Evolutionary conservation across 768 basidiomycete species (phyloP), one percentile per base, ranked within the genome.

Genomic region (Cytidiella melzeri): DNA sequence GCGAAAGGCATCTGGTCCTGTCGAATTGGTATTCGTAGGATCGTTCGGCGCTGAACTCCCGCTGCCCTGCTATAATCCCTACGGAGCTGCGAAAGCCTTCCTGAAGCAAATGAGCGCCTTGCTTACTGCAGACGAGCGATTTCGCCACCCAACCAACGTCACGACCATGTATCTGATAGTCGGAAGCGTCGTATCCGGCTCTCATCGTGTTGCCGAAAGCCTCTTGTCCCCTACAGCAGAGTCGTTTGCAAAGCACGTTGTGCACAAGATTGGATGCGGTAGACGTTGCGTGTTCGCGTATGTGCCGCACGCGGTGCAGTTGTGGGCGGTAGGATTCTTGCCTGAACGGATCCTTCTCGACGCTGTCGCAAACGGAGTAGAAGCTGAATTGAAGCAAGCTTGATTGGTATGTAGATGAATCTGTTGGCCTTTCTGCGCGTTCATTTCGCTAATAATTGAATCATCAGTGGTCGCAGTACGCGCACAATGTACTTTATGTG

Each of bases 51-150:
- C 28, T 19, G 55, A 55, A 45, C 30, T 57, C 43, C 43, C 52
- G 10, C 57, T 58, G 6, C 58, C 61, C 1, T 57, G 61, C 19
- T 52, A 62, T 21, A 30, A 52, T 4, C 45, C 60, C 26, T 61
- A 61, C 55, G 50, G 55, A 21, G 53, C 59, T 19, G 52, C 59
- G 2, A 62, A 64, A 45, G 51, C 58, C 9, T 64, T 61, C 55
- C 51, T 64, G 30, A 15, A 49, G 24, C 53, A 47, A 40, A 55
- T 61, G 47, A 45, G 52, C 38, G 55, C 49, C 41, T 50, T 46
- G 4, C 51, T 64, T 19, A 52, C 49, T 45, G 50, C 50, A 21
- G 63, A 64, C 56, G 63, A 64, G 46, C 58, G 34, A 5, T 59
- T 47, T 42, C 52, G 52, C 51, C 51, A 34, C 11, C 42, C 55